These are phyloP conservation scores for Xylaria sp. DNA, from an alignment of 2,329 filamentous ascomycete genomes.

Conservation along the genomic window DNA sequence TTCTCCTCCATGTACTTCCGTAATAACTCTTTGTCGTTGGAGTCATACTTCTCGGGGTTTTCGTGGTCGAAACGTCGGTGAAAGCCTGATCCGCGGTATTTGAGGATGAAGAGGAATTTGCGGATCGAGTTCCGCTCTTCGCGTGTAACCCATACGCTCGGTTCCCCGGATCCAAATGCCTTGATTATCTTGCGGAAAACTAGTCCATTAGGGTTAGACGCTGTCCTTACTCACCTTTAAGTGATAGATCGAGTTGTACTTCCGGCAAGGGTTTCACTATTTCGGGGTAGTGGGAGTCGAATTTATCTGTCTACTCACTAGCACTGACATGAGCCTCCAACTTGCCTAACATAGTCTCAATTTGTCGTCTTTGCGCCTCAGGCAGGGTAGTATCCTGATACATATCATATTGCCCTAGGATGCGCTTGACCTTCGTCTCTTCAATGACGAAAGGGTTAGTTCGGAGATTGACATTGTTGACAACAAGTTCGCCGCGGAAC, in stretches of 20 bases:
- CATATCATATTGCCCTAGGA: constrained; percentile 38
- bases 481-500: constrained; percentile 33
- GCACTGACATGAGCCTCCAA: constrained; percentile 32
- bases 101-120: constrained; percentile 54
- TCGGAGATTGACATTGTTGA: constrained; percentile 35
- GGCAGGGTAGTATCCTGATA: constrained; percentile 33
- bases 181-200: constrained; percentile 30
- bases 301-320: constrained; percentile 6
- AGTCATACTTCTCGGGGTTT: constrained; percentile 41
- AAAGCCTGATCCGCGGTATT: constrained; percentile 48
- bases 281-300: neutral
- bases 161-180: constrained; percentile 21
- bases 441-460: constrained; percentile 21
- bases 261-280: too few relatives aligned
- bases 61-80: constrained; percentile 43
- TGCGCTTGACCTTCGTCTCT: constrained; percentile 32
- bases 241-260: neutral
- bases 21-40: constrained; percentile 33
- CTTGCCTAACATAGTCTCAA: constrained; percentile 36
- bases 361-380: constrained; percentile 29
- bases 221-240: neutral
- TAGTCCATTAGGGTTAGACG: neutral
- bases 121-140: constrained; percentile 44
- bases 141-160: constrained; percentile 27
- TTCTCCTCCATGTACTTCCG: constrained; percentile 35